These are phyloP conservation scores for Backusella liffmaniae DNA, from an alignment of 192 early-diverging fungal genomes.

Conservation along the genomic window DNA sequence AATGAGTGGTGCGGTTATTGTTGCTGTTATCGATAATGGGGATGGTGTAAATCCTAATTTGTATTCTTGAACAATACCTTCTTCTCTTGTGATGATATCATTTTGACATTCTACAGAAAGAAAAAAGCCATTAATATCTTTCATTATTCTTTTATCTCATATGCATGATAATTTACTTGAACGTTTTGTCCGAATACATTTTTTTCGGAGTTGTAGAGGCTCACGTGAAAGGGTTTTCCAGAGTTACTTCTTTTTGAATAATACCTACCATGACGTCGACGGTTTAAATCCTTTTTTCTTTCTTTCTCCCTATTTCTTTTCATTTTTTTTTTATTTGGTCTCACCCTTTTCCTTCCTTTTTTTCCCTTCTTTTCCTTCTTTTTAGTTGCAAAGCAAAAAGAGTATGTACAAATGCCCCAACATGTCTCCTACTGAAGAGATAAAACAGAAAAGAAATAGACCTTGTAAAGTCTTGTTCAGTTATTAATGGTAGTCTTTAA, in stretches of 20 bases:
- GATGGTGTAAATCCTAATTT: slow-evolving; percentile 2
- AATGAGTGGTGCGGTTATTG: slow-evolving; percentile 6
- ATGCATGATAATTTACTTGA: slow-evolving; percentile 10
- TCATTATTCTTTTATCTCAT: slow-evolving; percentile 7
- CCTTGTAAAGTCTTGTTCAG: slow-evolving; percentile 21
- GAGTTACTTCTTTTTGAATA: not conserved
- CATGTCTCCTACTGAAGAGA: slow-evolving; percentile 7
- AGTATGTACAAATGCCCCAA: not conserved
- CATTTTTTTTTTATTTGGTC: not conserved
- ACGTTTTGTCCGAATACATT: no score
- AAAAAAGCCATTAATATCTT: slow-evolving; percentile 7
- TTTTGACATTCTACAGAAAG: slow-evolving; percentile 14
- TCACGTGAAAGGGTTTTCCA: not conserved
- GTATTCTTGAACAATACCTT: slow-evolving; percentile 4
- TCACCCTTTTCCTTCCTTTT: not conserved
- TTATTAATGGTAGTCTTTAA: slow-evolving; percentile 3
- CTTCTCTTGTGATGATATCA: slow-evolving; percentile 5
- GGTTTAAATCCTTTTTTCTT: not conserved
- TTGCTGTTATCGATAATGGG: not conserved
- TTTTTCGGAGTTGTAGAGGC: no score
- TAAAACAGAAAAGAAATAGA: slow-evolving; percentile 22
- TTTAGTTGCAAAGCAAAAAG: not conserved
- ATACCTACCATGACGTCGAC: not conserved
- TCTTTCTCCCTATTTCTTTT: not conserved
- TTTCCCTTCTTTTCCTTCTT: not conserved